Conservation (phyloP, 148 eudicot species). For the Camellia sinensis region DNA sequence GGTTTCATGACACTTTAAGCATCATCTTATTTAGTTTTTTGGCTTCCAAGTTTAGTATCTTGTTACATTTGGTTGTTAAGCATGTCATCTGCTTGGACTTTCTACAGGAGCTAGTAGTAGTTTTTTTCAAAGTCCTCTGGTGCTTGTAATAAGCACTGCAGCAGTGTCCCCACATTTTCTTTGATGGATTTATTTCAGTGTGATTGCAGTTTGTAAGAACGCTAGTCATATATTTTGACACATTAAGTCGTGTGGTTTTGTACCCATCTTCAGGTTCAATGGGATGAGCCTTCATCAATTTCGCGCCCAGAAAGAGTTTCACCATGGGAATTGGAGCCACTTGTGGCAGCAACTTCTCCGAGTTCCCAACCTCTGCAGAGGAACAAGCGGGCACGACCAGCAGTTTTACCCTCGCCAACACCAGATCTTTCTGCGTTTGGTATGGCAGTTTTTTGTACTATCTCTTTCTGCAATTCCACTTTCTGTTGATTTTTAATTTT, state of each 20-base stretch:
- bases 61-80: not conserved
- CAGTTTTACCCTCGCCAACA: conserved; percentile 46
- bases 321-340: conserved; percentile 92
- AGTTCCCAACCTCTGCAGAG: conserved; percentile 63
- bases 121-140: not conserved
- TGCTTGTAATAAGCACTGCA: not conserved
- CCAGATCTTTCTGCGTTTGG: conserved; percentile 60
- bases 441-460: conserved; percentile 21
- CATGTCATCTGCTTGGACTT: not conserved
- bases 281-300: conserved; percentile 94
- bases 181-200: not conserved
- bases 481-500: not conserved
- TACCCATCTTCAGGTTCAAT: conserved; percentile 63
- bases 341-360: conserved; percentile 52
- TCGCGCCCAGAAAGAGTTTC: conserved; percentile 85
- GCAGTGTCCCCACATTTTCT: not conserved
- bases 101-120: not conserved
- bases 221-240: not conserved
- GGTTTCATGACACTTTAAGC: no score
- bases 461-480: not conserved
- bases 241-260: not conserved
- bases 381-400: conserved; percentile 68
- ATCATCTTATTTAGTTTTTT: no score
- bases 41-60: not conserved
- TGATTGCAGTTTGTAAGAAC: not conserved